Evolutionary conservation across 2,329 filamentous ascomycete species (phyloP).

Genomic region (Aspergillus brasiliensis): DNA sequence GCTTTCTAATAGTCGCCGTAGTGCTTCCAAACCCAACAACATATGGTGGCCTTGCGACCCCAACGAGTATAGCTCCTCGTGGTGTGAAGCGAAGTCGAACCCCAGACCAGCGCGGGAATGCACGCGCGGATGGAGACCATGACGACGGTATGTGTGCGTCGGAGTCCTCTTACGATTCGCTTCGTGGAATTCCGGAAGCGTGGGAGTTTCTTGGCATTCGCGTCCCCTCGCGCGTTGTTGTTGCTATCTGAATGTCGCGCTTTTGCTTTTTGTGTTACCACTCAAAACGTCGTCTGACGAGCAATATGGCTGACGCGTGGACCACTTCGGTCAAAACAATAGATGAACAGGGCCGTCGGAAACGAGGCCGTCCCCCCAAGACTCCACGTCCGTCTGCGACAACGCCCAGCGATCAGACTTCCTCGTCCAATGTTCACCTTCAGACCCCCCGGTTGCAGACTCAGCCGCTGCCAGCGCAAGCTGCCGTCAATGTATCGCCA

Average conservation of each 20-base stretch:
- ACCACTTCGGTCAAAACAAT: conserved; percentile 10
- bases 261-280: conserved; percentile 4
- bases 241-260: conserved; percentile 12
- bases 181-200: conserved; percentile 1
- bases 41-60: conserved; percentile 40
- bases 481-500: conserved; percentile 49
- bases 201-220: conserved; percentile 3
- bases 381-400: conserved; percentile 43
- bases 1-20: conserved; percentile 38
- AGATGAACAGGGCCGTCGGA: conserved; percentile 50
- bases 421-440: conserved; percentile 33
- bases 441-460: conserved; percentile 46
- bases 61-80: conserved; percentile 57
- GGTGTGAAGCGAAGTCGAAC: conserved; percentile 80
- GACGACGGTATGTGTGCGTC: conserved; percentile 69
- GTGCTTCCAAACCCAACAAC: conserved; percentile 39
- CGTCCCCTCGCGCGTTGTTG: not conserved
- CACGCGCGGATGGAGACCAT: conserved; percentile 60
- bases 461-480: conserved; percentile 37
- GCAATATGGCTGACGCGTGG: conserved; percentile 21
- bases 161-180: conserved; percentile 32
- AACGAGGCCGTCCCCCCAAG: conserved; percentile 54
- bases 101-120: conserved; percentile 65
- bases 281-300: not conserved
- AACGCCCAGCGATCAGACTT: conserved; percentile 34